Conservation (phyloP, 1,284 basidiomycete species). For the Coniophora puteana region DNA sequence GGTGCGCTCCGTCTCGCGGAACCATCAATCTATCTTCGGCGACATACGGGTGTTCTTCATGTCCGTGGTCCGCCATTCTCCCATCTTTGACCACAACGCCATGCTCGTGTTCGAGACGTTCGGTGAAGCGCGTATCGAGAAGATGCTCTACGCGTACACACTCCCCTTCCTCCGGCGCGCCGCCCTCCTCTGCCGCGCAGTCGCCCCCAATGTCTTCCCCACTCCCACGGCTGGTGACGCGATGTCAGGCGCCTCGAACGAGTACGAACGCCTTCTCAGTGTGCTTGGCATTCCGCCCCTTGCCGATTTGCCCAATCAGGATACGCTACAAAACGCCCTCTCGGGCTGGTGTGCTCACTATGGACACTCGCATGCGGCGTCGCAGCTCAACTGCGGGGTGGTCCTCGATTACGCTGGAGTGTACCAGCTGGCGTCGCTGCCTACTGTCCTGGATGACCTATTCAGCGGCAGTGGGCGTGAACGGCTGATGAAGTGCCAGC, state of each 20-base stretch:
- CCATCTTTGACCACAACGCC: conserved; percentile 75
- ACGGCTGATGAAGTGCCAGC: conserved; percentile 67
- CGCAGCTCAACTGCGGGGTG: conserved; percentile 71
- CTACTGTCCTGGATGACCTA: conserved; percentile 79
- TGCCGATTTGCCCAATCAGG: conserved; percentile 72
- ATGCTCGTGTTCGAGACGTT: conserved; percentile 73
- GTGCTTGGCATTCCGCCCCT: conserved; percentile 78
- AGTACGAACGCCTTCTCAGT: conserved; percentile 78
- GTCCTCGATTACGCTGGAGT: conserved; percentile 80
- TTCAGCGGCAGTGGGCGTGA: conserved; percentile 63
- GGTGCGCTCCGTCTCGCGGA: conserved; percentile 39
- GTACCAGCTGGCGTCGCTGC: conserved; percentile 85
- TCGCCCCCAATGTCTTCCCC: conserved; percentile 62
- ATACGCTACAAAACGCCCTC: conserved; percentile 77
- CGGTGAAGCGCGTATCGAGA: conserved; percentile 80
- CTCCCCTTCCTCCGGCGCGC: conserved; percentile 93
- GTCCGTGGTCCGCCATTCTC: conserved; percentile 77
- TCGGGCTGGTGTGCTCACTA: conserved; percentile 85
- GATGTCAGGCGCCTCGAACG: too few species aligned
- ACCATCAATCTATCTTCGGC: conserved; percentile 66
- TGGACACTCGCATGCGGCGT: conserved; percentile 68
- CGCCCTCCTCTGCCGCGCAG: conserved; percentile 79
- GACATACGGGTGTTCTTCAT: conserved; percentile 83
- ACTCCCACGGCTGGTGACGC: conserved; percentile 39
- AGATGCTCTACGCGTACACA: conserved; percentile 85